Base-by-base conservation (phyloP, 2,329 filamentous ascomycete genomes). In the Xylariaceae sp. region DNA sequence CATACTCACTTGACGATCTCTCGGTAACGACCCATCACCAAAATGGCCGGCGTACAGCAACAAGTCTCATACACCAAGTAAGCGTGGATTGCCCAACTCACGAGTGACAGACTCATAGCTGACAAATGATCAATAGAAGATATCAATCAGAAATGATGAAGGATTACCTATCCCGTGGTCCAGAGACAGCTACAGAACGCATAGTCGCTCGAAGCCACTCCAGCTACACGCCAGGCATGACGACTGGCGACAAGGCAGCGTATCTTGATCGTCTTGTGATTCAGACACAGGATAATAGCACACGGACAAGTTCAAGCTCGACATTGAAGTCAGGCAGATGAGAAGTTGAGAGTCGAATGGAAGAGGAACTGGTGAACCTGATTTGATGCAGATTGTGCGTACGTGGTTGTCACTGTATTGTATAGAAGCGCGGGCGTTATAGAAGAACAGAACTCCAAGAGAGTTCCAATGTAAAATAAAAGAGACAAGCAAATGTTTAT, bases 71-170 rank as follows among this genome's bases (percentile, higher is more conserved):
- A 40, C 22, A 17, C 27, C 19, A 36, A 18, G 53, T 53, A 48
- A 17, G 51, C 31, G 33, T 27, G 19, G 14, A 9, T 27, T 19
- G 42, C 22, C 10, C 31, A 22, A 27, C 2, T 36, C 42, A 22
- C 35, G 5, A n/a, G 39, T 18, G 6, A 6, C 10, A 7, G 22
- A 27, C 22, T 27, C 22, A 7, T 27, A 7, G 22, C 22, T 27
- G 7, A 27, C n/a, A 31, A 2, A 35, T 36, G 33, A n/a, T 2
- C 5, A 7, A 39, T 10, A 52, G 47, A 19, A 58, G 49, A 35
- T 40, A 33, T 11, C 47, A 44, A 17, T 48, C 56, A 1, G 58
- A 55, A 44, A 59, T 58, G 56, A 53, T 63, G 54, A 55, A 41
- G 33, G 42, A 51, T 11, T 63, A 62, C 39, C 58, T 63, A 38